phyloP scores from a whole-genome alignment of 768 basidiomycete genomes.

The Leccinellum albellum region DNA sequence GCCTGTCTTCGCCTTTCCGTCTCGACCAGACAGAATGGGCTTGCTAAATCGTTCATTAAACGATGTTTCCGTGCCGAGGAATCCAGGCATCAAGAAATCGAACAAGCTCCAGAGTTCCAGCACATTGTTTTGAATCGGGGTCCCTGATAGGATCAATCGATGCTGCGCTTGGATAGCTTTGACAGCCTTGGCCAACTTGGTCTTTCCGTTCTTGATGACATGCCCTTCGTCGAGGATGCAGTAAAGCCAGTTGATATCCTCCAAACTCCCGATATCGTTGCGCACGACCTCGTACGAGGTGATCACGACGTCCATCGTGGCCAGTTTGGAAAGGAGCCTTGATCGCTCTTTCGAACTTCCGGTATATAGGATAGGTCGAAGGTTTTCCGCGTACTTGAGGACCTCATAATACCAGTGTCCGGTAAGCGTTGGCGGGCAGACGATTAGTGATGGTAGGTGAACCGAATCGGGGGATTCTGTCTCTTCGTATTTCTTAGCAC shows the following conservation, averaged over 20 bases:
- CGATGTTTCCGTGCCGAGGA: constrained; percentile 89
- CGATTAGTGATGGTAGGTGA: constrained; percentile 88
- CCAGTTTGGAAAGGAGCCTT: constrained; percentile 59
- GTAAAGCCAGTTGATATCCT: constrained; percentile 82
- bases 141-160: constrained; percentile 91
- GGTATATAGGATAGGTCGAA: constrained; percentile 83
- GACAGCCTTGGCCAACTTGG: constrained; percentile 94
- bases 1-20: constrained; percentile 90
- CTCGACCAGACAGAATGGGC: constrained; percentile 90
- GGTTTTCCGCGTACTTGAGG: constrained; percentile 81
- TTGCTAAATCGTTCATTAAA: constrained; percentile 97
- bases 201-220: constrained; percentile 98
- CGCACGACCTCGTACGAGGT: constrained; percentile 98
- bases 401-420: constrained; percentile 99
- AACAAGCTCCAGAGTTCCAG: constrained; percentile 98
- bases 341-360: constrained; percentile 82
- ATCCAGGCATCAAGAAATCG: constrained; percentile 99
- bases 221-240: constrained; percentile 98
- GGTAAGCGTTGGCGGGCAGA: constrained; percentile 96
- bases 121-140: constrained; percentile 98
- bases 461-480: constrained; percentile 71
- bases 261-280: constrained; percentile 80
- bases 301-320: constrained; percentile 83
- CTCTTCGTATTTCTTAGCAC: constrained; percentile 61
- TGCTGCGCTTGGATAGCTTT: constrained; percentile 89